These are phyloP conservation scores for Talaromyces adpressus DNA, from an alignment of 495 filamentous ascomycete species.

Conservation along the genomic window DNA sequence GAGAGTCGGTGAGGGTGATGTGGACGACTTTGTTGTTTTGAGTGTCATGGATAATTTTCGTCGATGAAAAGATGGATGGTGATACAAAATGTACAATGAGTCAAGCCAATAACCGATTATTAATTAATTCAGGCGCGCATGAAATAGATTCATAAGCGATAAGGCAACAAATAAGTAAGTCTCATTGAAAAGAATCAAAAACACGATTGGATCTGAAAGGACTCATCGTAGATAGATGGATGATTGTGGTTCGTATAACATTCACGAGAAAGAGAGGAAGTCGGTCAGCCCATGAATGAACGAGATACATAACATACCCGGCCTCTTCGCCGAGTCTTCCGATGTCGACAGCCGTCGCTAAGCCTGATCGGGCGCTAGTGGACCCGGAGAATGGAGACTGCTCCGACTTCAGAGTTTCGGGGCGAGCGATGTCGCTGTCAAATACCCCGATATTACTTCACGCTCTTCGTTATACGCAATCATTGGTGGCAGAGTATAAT, in stretches of 20 bases:
- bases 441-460: no score
- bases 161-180: background rate
- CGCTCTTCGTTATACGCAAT: no score
- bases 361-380: background rate
- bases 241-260: background rate
- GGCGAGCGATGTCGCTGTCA: background rate
- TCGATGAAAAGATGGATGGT: background rate
- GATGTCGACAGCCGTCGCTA: constrained; percentile 1
- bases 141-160: background rate
- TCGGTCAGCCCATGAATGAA: background rate
- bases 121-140: background rate
- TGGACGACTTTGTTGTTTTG: background rate
- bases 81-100: background rate
- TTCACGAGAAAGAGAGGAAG: background rate
- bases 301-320: background rate
- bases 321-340: background rate
- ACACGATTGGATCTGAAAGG: background rate
- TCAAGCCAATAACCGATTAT: background rate
- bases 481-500: no score
- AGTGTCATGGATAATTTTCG: background rate
- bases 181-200: background rate
- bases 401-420: background rate
- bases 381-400: background rate
- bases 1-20: background rate
- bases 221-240: background rate